Percentiles rank a stretch among this genome's conserved stretches.
These are phyloP conservation scores for Datisca glomerata DNA, from an alignment of 306 rosid species.

Conservation along the genomic window DNA sequence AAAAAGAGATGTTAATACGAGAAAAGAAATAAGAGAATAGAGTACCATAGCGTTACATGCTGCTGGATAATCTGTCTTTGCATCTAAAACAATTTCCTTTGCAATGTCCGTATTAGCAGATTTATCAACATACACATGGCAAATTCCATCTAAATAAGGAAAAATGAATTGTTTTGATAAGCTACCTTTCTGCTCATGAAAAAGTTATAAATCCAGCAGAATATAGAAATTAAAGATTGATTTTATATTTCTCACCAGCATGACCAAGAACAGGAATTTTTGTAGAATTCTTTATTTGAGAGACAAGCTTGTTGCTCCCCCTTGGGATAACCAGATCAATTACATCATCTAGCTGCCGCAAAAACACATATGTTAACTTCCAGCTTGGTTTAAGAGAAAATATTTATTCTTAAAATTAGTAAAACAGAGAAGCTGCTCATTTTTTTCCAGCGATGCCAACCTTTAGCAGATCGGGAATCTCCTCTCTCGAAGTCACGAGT, in stretches of 20 bases:
- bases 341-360: slow-evolving; percentile 73
- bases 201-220: slow-evolving; percentile 10
- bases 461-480: slow-evolving; percentile 91
- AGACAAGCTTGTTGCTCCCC: slow-evolving; percentile 94
- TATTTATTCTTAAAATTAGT: slow-evolving; percentile 14
- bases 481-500: slow-evolving; percentile 92
- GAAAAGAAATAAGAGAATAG: neutral
- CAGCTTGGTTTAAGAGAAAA: slow-evolving; percentile 13
- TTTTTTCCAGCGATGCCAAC: slow-evolving; percentile 20
- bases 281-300: slow-evolving; percentile 83
- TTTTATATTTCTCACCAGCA: slow-evolving; percentile 58
- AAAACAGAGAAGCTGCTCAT: slow-evolving; percentile 12
- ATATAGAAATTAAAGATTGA: slow-evolving; percentile 2
- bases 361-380: slow-evolving; percentile 9
- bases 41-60: slow-evolving; percentile 98
- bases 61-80: slow-evolving; percentile 92
- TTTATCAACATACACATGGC: slow-evolving; percentile 89
- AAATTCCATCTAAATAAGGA: slow-evolving; percentile 76
- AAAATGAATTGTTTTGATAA: slow-evolving; percentile 10
- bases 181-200: too few species aligned
- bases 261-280: slow-evolving; percentile 98
- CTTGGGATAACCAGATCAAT: slow-evolving; percentile 97
- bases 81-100: slow-evolving; percentile 66
- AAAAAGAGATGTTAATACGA: slow-evolving; percentile 1
- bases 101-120: slow-evolving; percentile 89